Percentiles rank a stretch among this genome's conserved stretches.
phyloP scores from a whole-genome alignment of 2,329 filamentous ascomycete genomes.

The Pseudogymnoascus sp. region DNA sequence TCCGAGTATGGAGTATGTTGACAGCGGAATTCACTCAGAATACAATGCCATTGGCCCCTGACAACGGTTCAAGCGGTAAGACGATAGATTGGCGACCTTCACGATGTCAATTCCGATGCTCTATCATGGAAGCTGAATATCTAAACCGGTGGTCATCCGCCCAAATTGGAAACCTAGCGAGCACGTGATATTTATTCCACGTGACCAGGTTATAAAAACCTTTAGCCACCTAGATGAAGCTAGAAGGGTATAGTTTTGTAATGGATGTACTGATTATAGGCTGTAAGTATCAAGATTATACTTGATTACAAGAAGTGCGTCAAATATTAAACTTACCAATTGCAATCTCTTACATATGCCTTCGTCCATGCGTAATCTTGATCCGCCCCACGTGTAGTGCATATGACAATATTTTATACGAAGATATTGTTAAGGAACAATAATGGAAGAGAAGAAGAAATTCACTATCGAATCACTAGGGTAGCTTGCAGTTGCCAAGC shows the following conservation, averaged over 20 bases:
- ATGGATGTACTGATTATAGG: too few species aligned
- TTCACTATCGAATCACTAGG: background rate
- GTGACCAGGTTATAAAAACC: background rate
- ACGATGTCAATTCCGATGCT: background rate
- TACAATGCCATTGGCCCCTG: background rate
- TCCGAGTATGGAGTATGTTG: background rate
- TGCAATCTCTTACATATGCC: background rate
- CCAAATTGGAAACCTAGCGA: conserved; percentile 4
- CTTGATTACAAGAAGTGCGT: background rate
- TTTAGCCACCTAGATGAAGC: background rate
- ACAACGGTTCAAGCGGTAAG: background rate
- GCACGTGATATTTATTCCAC: background rate
- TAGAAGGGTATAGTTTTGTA: background rate
- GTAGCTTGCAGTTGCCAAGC: background rate
- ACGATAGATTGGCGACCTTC: background rate
- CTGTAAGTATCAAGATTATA: background rate
- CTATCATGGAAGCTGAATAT: background rate
- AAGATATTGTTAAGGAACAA: background rate
- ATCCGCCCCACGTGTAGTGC: background rate
- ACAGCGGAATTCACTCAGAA: background rate
- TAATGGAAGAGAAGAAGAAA: background rate
- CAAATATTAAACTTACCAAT: background rate
- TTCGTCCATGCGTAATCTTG: background rate
- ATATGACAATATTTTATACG: background rate
- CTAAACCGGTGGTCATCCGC: background rate